Evolutionary conservation across 2,329 filamentous ascomycete species (phyloP).

Genomic region (Colletotrichum godetiae): DNA sequence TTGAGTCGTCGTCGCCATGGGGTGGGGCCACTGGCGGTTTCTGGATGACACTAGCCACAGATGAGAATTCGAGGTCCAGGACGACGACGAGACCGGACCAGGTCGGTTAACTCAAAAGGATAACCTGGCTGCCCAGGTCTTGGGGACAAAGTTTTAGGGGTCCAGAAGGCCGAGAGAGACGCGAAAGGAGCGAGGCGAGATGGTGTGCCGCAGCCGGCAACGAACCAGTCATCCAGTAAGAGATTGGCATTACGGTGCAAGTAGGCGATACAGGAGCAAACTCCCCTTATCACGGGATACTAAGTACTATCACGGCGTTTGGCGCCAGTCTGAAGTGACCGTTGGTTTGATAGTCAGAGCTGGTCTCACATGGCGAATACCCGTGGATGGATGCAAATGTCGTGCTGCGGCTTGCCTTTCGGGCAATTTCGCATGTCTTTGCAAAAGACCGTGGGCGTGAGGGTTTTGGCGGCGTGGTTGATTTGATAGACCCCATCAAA

Average conservation of each 20-base stretch:
- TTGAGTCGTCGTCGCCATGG: conserved; percentile 10
- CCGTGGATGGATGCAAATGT: conserved; percentile 6
- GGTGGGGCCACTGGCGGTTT: background rate
- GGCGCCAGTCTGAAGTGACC: background rate
- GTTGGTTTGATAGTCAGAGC: conserved; percentile 21
- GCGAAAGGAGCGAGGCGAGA: conserved; percentile 14
- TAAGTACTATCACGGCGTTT: background rate
- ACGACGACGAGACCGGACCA: background rate
- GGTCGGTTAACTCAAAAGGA: background rate
- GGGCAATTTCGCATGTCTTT: background rate
- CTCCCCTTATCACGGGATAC: conserved; percentile 11
- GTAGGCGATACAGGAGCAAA: conserved; percentile 10
- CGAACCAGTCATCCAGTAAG: background rate
- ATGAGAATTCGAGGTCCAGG: background rate
- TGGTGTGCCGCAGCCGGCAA: background rate
- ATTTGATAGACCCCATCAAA: background rate
- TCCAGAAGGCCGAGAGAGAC: conserved; percentile 15
- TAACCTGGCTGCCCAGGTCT: background rate
- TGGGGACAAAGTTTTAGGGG: conserved; percentile 14
- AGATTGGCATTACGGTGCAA: background rate
- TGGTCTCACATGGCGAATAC: conserved; percentile 28
- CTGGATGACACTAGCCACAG: conserved; percentile 1
- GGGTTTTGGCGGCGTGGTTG: background rate
- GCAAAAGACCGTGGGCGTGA: background rate
- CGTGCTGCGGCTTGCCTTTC: background rate